A percentile compares a stretch with the other conserved stretches of the same genome.
Conservation (phyloP, 345 rosid species). For the Ceriops decandra region DNA sequence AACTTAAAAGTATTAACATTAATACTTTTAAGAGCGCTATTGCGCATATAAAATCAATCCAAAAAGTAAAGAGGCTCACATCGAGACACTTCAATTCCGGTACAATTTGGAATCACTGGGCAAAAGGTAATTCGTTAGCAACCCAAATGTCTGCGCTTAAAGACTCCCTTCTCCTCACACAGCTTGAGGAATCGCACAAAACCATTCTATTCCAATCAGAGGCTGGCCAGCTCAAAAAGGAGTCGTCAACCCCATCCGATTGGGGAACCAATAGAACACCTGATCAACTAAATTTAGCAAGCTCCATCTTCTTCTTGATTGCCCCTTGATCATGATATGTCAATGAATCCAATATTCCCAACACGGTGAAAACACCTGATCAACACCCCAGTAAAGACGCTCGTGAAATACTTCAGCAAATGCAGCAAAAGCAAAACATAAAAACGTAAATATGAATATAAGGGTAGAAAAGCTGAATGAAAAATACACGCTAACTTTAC, state of each 20-base stretch:
- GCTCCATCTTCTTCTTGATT: constrained; percentile 95
- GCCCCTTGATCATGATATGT: constrained; percentile 88
- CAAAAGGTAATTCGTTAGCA: neutral
- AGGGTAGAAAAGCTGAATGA: neutral
- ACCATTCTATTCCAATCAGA: constrained; percentile 5
- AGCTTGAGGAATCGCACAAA: neutral
- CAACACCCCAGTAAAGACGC: neutral
- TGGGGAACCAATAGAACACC: neutral
- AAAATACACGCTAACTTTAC: no score
- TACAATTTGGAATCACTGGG: neutral
- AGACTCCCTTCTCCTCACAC: no score
- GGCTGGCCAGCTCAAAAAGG: constrained; percentile 9
- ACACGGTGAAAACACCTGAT: constrained; percentile 85
- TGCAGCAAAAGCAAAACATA: constrained; percentile 1
- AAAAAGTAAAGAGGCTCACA: neutral
- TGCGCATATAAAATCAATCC: neutral
- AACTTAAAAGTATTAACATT: no score
- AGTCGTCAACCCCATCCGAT: neutral
- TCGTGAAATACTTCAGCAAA: constrained; percentile 1
- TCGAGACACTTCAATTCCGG: neutral
- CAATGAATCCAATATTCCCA: constrained; percentile 86
- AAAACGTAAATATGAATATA: neutral
- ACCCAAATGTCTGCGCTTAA: no score
- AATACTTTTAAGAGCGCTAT: no score
- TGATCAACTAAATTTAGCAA: constrained; percentile 75